A percentile compares a stretch with the other conserved stretches of the same genome.
Conservation (phyloP, 441 rosid genomes). For the Adansonia rubrostipa region DNA sequence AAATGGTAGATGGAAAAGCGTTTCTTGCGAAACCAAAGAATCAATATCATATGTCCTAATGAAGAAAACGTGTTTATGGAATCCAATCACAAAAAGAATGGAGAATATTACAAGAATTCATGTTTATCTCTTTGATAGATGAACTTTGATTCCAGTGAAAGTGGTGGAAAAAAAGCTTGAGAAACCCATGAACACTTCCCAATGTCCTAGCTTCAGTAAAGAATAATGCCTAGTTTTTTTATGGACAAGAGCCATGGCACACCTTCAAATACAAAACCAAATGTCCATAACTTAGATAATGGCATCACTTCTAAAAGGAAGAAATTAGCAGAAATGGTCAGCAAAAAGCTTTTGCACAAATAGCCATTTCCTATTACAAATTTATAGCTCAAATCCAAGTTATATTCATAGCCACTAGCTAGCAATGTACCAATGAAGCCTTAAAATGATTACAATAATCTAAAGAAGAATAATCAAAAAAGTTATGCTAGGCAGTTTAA, state of each 20-base stretch:
- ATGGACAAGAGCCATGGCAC: slow-evolving; percentile 96
- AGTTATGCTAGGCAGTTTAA: neutral
- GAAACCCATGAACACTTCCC: slow-evolving; percentile 76
- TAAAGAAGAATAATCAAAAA: neutral
- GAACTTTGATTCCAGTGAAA: no score
- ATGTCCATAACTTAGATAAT: slow-evolving; percentile 21
- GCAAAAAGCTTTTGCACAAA: neutral
- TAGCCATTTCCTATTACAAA: neutral
- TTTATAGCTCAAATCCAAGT: neutral
- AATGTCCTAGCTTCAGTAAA: slow-evolving; percentile 64
- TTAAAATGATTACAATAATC: neutral
- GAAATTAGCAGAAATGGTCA: neutral
- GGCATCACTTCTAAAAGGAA: neutral
- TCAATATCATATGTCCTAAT: no score
- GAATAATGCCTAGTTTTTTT: slow-evolving; percentile 85
- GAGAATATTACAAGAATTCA: no score
- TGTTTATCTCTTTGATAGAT: no score
- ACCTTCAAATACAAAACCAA: slow-evolving; percentile 49
- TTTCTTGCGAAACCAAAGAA: no score
- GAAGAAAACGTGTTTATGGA: no score
- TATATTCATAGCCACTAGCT: neutral
- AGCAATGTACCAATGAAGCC: slow-evolving; percentile 4
- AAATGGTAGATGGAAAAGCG: no score
- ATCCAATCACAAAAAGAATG: no score
- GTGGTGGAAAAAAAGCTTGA: no score